These are phyloP conservation scores for Casuarina equisetifolia DNA, from an alignment of 306 rosid genomes.

Conservation along the genomic window DNA sequence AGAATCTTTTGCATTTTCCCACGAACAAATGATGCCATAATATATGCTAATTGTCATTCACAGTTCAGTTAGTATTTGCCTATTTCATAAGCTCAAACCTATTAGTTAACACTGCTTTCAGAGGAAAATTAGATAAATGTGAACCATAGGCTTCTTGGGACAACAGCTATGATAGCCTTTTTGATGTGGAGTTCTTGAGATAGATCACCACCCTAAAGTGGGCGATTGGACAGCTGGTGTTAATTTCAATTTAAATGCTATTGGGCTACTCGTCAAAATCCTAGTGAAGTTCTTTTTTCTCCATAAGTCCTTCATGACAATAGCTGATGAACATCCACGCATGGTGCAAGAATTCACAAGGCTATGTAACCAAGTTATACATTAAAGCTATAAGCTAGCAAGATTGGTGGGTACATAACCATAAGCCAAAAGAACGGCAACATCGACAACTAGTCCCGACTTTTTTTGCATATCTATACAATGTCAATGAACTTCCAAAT, in stretches of 20 bases:
- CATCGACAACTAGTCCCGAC: no score
- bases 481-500: background rate
- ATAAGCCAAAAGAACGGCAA: no score
- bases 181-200: background rate
- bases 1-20: background rate
- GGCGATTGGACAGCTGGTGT: background rate
- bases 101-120: background rate
- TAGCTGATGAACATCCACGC: background rate
- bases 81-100: background rate
- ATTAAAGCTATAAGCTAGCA: no score
- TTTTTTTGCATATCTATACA: background rate
- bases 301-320: background rate
- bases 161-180: background rate
- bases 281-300: background rate
- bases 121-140: background rate
- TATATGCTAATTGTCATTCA: background rate
- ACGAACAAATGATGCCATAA: background rate
- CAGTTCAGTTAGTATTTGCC: background rate
- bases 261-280: background rate
- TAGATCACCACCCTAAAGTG: background rate
- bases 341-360: background rate
- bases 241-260: background rate
- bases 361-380: background rate
- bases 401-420: no score
- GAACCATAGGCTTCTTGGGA: background rate